Conservation (phyloP, 2,329 filamentous ascomycete species). For the Albifimbria verrucaria region DNA sequence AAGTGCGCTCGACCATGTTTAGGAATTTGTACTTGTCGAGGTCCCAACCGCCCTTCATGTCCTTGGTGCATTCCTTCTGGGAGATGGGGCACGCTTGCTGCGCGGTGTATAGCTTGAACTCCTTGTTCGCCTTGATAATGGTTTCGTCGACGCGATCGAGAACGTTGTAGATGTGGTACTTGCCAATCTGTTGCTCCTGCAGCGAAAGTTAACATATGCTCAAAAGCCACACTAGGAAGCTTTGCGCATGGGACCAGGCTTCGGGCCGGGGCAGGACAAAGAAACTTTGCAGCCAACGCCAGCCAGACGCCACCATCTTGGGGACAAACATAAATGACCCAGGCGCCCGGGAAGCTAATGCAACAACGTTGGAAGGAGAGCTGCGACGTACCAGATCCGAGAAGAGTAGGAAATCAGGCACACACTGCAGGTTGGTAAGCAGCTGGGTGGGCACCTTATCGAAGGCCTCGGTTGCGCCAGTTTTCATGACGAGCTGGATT, state of each 20-base stretch:
- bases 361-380: background rate
- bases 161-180: conserved; percentile 39
- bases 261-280: background rate
- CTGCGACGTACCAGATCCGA: conserved; percentile 42
- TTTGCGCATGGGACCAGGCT: background rate
- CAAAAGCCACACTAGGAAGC: background rate
- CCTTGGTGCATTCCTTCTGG: conserved; percentile 38
- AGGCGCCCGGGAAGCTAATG: background rate
- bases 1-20: conserved; percentile 55
- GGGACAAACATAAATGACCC: background rate
- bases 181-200: conserved; percentile 47
- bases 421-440: conserved; percentile 50
- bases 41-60: conserved; percentile 41
- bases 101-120: conserved; percentile 44
- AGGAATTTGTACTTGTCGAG: conserved; percentile 62
- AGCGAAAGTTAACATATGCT: conserved; percentile 4
- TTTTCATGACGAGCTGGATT: conserved; percentile 55
- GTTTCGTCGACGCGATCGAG: conserved; percentile 35
- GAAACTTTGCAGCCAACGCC: background rate
- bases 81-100: conserved; percentile 44
- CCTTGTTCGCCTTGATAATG: conserved; percentile 33
- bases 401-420: conserved; percentile 55
- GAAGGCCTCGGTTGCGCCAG: conserved; percentile 53
- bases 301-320: background rate
- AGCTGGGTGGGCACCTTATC: conserved; percentile 54